Evolutionary conservation across 2,329 filamentous ascomycete genomes (phyloP).

Genomic region (Colletotrichum sp.): DNA sequence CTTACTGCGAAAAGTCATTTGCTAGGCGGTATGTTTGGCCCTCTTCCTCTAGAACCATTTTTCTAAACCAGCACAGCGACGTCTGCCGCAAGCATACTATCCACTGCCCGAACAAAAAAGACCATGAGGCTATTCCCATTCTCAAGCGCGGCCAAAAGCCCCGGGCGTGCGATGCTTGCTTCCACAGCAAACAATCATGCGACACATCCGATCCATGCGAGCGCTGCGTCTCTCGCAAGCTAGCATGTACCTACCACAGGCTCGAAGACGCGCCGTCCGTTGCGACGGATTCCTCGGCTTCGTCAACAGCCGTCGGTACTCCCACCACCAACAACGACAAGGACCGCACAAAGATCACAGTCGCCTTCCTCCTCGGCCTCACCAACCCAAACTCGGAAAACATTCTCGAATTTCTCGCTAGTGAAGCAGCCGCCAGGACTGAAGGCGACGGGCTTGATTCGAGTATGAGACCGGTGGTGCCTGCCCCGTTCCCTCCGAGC

Average conservation of each 20-base stretch:
- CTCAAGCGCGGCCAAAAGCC: constrained; percentile 31
- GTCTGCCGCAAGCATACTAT: constrained; percentile 31
- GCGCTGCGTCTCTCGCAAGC: constrained; percentile 25
- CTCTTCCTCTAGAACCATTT: background rate
- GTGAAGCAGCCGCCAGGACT: constrained; percentile 11
- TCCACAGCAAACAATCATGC: constrained; percentile 31
- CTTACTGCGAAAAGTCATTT: constrained; percentile 24
- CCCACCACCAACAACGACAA: background rate
- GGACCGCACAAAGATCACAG: constrained; percentile 22
- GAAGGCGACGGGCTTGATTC: constrained; percentile 7
- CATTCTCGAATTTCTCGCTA: constrained; percentile 25
- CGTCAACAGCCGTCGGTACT: background rate
- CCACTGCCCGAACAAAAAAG: constrained; percentile 23
- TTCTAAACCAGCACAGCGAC: constrained; percentile 9
- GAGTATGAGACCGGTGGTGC: background rate
- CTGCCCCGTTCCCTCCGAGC: background rate
- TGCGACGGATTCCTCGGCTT: background rate
- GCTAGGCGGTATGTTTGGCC: constrained; percentile 19
- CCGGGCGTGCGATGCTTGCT: constrained; percentile 31
- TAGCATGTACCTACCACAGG: constrained; percentile 25
- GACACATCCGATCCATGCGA: constrained; percentile 28
- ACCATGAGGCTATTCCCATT: constrained; percentile 16
- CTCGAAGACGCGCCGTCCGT: background rate
- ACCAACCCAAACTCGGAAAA: constrained; percentile 28
- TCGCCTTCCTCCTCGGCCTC: constrained; percentile 28